Base-by-base conservation (phyloP, 805 yeast genomes). In the Phaffomyces antillensis region DNA sequence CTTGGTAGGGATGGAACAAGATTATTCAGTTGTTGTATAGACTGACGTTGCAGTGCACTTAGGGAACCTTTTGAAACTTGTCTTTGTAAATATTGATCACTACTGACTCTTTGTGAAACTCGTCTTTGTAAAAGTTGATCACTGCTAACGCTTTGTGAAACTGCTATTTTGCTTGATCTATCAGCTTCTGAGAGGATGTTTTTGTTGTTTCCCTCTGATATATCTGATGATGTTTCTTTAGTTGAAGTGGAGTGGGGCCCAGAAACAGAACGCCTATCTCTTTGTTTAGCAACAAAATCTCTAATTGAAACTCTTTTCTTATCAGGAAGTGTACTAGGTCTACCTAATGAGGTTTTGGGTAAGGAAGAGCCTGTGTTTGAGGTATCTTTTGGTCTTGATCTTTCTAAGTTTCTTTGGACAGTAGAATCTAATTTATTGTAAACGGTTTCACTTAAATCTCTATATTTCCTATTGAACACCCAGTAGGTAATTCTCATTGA, bases 401-500 rank as follows among this genome's bases (percentile, higher is more conserved):
- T 70, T 46, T 82, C 89, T 15, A 86, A 62, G 0, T 86, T 86
- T 52, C 74, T 81, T 40, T 71, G 70, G 1, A 73, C 70, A 45
- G 65, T 71, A 0, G 49, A 7, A 65, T 60, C 53, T 43, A 54
- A 61, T 30, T 52, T 48, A 2, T 43, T 9, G 15, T 48, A 41
- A 25, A 58, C 42, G 15, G 49, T 51, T 15, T 72, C 76, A 0
- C 81, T 84, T 13, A 68, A 64, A 0, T 62, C 55, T 0, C 86
- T 84, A 64, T 77, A 83, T 7, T 72, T 56, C 18, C 67, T 69
- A 52, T 72, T 73, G 44, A 78, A 73, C 13, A 75, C 67, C 96
- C 96, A 90, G 55, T 74, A 91, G 0, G 88, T 71, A 3, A 70
- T 67, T 59, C 96, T 75, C 68, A 83, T 85, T 0, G 78, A 67